Evolutionary conservation across 352 stramenopile species (phyloP).

Genomic region (Phytophthora foliorum): DNA sequence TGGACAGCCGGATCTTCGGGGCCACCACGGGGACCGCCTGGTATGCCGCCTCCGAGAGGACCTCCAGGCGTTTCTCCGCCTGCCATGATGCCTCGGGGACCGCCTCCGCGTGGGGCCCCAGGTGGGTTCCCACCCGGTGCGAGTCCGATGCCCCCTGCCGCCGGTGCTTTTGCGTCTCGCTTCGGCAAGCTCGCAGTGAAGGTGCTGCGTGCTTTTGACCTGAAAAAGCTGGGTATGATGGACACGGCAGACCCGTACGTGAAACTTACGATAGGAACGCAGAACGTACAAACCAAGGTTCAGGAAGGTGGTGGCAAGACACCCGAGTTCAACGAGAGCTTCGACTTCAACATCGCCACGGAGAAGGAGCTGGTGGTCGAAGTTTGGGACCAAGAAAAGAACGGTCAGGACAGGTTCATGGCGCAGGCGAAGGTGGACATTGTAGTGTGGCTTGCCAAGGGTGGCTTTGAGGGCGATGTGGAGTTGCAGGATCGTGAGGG

Average conservation of each 20-base stretch:
- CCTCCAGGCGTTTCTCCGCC: constrained; percentile 27
- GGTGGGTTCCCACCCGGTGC: constrained; percentile 29
- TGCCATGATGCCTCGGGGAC: constrained; percentile 35
- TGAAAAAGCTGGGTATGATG: constrained; percentile 95
- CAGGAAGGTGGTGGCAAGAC: constrained; percentile 94
- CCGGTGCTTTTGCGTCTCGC: constrained; percentile 71
- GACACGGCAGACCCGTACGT: constrained; percentile 95
- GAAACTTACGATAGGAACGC: constrained; percentile 92
- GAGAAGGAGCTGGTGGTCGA: constrained; percentile 95
- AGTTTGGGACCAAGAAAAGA: constrained; percentile 92
- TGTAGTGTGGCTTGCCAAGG: constrained; percentile 94
- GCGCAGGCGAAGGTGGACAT: constrained; percentile 92
- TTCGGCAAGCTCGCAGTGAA: constrained; percentile 94
- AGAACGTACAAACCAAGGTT: constrained; percentile 80
- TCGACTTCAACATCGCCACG: constrained; percentile 96
- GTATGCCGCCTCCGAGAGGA: constrained; percentile 38
- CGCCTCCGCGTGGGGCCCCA: constrained; percentile 35
- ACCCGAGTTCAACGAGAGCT: constrained; percentile 94
- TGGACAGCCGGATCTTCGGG: constrained; percentile 16
- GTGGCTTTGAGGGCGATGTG: constrained; percentile 93
- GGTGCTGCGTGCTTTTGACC: constrained; percentile 91
- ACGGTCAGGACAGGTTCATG: constrained; percentile 95
- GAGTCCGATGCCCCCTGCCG: constrained; percentile 42
- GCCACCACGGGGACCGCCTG: constrained; percentile 46
- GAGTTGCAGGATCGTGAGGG: constrained; percentile 88